Base-by-base conservation (phyloP, 2,329 filamentous ascomycete species). In the Apiospora sp. region DNA sequence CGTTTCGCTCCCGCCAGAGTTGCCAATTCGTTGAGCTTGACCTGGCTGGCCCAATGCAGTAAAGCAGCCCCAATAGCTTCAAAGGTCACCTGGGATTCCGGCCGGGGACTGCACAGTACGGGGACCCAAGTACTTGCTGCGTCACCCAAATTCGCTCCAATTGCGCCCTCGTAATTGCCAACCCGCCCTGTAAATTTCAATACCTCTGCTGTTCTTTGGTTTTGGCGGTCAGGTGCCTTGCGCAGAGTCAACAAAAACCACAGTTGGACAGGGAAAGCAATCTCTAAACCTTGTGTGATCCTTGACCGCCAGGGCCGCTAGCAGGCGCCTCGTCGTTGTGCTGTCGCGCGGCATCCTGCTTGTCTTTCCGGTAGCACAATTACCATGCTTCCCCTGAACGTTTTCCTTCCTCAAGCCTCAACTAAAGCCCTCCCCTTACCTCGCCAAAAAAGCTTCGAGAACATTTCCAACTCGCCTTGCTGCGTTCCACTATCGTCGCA, bases 11-110 rank as follows among this genome's bases (percentile, higher is more conserved):
- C 54, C 54, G 54, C 54, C 54, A 41, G 58, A 64, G 58, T 64
- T 24, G 58, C 58, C 58, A 64, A 64, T 64, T 64, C 58, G 58
- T 64, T 64, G 58, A 64, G 58, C 34, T 64, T 24, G 58, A 14
- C 58, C 34, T n/a, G n/a, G 58, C 22, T 24, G 58, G 34, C 58
- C 34, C 19, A 34, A 61, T 37, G 19, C 58, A 64, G 34, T 64
- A 64, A 41, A 41, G 34, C 34, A 64, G 19, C 34, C 30, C 22
- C 34, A 64, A 64, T 64, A 64, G 58, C 58, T 41, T n/a, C 34
- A 41, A 19, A 41, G 58, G 19, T 64, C 58, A 22, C 58, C 54
- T 61, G 34, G 34, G 19, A 41, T 61, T 19, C 30, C 27, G 51
- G 30, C 30, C 27, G 54, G 54, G 51, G 54, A 8, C 27, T 61